A percentile compares a stretch with the other conserved stretches of the same genome.
Evolutionary conservation across 768 basidiomycete species (phyloP).

Genomic region (Suillus subalutaceus): DNA sequence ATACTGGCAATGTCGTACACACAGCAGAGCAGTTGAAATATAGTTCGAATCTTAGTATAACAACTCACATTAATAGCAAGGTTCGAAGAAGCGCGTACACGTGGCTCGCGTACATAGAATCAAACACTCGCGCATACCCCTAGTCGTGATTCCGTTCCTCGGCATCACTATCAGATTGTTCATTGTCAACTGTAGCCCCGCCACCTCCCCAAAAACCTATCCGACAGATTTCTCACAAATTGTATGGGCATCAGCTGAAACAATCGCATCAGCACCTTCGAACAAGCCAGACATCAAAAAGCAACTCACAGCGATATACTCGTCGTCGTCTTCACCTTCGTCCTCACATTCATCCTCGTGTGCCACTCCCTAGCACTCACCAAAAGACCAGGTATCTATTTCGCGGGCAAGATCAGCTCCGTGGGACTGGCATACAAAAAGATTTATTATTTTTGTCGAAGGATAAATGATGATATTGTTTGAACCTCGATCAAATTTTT

Average conservation of each 20-base stretch:
- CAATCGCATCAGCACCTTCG: not conserved
- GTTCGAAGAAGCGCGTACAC: not conserved
- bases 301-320: conserved; percentile 49
- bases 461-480: conserved; percentile 1
- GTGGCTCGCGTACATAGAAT: not conserved
- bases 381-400: conserved; percentile 24
- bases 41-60: too few species aligned
- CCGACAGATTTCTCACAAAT: conserved; percentile 58
- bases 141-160: conserved; percentile 6
- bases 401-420: conserved; percentile 67
- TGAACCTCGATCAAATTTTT: conserved; percentile 82
- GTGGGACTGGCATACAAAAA: conserved; percentile 45
- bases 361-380: conserved; percentile 1
- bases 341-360: conserved; percentile 35
- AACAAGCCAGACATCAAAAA: not conserved
- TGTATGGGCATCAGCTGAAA: conserved; percentile 62
- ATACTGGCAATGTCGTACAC: too few species aligned
- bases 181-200: conserved; percentile 27
- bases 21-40: too few species aligned
- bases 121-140: not conserved
- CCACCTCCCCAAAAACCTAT: conserved; percentile 57
- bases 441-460: conserved; percentile 9
- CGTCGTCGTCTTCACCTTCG: conserved; percentile 50
- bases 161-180: conserved; percentile 9
- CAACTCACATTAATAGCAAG: too few species aligned